Evolutionary conservation across 2,329 filamentous ascomycete species (phyloP).

Genomic region (Calonectria montana): DNA sequence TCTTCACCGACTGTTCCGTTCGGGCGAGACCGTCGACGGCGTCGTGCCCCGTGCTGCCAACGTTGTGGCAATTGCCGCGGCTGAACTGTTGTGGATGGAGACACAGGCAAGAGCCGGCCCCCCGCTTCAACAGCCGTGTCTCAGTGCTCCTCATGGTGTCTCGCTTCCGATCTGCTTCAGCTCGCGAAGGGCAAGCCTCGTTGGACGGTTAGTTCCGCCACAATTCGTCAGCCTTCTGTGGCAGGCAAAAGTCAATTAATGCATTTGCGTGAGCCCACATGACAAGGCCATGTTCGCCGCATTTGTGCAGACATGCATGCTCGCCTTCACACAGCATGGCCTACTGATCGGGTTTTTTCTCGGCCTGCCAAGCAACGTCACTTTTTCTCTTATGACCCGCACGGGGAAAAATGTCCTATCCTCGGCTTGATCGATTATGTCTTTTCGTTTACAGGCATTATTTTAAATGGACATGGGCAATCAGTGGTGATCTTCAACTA

Average conservation of each 20-base stretch:
- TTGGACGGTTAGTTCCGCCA: conserved; percentile 23
- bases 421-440: conserved; percentile 18
- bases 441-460: conserved; percentile 21
- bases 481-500: conserved; percentile 27
- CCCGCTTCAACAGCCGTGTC: conserved; percentile 30
- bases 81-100: conserved; percentile 24
- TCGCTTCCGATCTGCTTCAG: conserved; percentile 17
- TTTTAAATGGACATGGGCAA: conserved; percentile 20
- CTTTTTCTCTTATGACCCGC: conserved; percentile 20
- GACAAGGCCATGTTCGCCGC: conserved; percentile 22
- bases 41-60: conserved; percentile 27
- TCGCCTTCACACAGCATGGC: conserved; percentile 27
- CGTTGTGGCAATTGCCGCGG: conserved; percentile 26
- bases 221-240: conserved; percentile 15
- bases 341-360: conserved; percentile 24
- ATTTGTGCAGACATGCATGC: neutral
- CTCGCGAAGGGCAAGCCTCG: conserved; percentile 8
- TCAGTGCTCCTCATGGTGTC: conserved; percentile 32
- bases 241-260: conserved; percentile 20
- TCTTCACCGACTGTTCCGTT: conserved; percentile 42
- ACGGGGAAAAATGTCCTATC: conserved; percentile 16
- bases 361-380: conserved; percentile 26
- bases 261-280: conserved; percentile 24
- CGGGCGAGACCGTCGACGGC: conserved; percentile 26
- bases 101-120: conserved; percentile 27